These are phyloP conservation scores for Phytophthora tentaculata DNA, from an alignment of 352 stramenopile species.

Conservation along the genomic window DNA sequence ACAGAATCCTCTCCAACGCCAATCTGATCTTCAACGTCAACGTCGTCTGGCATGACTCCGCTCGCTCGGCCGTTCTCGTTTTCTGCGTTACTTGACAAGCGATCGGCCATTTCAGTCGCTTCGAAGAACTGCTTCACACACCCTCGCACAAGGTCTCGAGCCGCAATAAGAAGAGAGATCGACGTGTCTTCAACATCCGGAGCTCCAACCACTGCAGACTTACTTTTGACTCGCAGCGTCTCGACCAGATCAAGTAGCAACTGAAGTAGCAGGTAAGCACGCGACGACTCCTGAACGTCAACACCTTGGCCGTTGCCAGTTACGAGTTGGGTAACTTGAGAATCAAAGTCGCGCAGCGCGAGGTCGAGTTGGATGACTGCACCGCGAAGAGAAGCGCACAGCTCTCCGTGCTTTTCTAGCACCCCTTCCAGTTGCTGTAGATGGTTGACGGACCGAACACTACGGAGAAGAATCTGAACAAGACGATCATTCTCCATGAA, in stretches of 20 bases:
- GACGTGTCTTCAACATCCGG: neutral
- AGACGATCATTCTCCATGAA: conserved; percentile 84
- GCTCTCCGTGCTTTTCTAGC: conserved; percentile 57
- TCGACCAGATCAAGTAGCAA: conserved; percentile 40
- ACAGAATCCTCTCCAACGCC: conserved; percentile 11
- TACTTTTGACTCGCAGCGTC: conserved; percentile 19
- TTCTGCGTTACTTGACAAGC: conserved; percentile 46
- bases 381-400: conserved; percentile 40
- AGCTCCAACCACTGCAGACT: neutral
- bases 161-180: conserved; percentile 34
- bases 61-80: conserved; percentile 10
- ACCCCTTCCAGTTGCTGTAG: conserved; percentile 54
- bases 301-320: neutral
- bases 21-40: conserved; percentile 24
- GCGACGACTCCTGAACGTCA: conserved; percentile 5
- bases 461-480: conserved; percentile 74
- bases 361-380: conserved; percentile 43
- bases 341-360: conserved; percentile 39
- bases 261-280: conserved; percentile 19
- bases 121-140: conserved; percentile 75
- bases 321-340: conserved; percentile 21
- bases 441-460: conserved; percentile 62
- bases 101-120: conserved; percentile 66
- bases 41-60: conserved; percentile 12
- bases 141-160: conserved; percentile 43